These are phyloP conservation scores for Annulohypoxylon maeteangense DNA, from an alignment of 495 filamentous ascomycete species.

Conservation along the genomic window DNA sequence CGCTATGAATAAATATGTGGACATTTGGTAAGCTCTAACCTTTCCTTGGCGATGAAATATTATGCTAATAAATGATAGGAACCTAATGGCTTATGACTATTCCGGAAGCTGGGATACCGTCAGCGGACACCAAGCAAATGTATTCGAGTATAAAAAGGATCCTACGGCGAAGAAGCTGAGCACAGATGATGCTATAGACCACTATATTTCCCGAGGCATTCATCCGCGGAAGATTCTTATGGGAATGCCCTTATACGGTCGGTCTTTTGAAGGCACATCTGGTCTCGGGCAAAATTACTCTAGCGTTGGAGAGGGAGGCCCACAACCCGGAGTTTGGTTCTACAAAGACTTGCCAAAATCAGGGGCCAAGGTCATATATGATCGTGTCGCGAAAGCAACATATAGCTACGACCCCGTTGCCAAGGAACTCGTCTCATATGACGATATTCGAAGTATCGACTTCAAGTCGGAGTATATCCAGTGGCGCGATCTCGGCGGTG, in stretches of 20 bases:
- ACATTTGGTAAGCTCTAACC: slow-evolving; percentile 77
- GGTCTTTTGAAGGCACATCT: slow-evolving; percentile 75
- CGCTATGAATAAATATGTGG: slow-evolving; percentile 78
- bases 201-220: slow-evolving; percentile 74
- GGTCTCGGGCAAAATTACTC: slow-evolving; percentile 75
- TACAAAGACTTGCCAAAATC: slow-evolving; percentile 70
- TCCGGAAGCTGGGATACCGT: slow-evolving; percentile 74
- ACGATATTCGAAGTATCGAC: slow-evolving; percentile 68
- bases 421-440: slow-evolving; percentile 78
- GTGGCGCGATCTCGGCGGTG: slow-evolving; percentile 73
- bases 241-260: slow-evolving; percentile 88
- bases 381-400: slow-evolving; percentile 66
- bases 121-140: slow-evolving; percentile 80
- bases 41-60: neutral
- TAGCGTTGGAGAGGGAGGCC: slow-evolving; percentile 72
- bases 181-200: slow-evolving; percentile 70
- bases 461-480: slow-evolving; percentile 74
- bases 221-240: slow-evolving; percentile 75
- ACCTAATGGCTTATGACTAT: slow-evolving; percentile 85
- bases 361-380: slow-evolving; percentile 59
- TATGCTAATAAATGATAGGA: slow-evolving; percentile 58
- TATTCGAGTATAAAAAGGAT: slow-evolving; percentile 66
- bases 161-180: slow-evolving; percentile 71
- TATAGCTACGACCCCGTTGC: slow-evolving; percentile 73
- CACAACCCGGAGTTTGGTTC: slow-evolving; percentile 84